Base-by-base conservation (phyloP, 306 rosid genomes). In the Prunus padus region DNA sequence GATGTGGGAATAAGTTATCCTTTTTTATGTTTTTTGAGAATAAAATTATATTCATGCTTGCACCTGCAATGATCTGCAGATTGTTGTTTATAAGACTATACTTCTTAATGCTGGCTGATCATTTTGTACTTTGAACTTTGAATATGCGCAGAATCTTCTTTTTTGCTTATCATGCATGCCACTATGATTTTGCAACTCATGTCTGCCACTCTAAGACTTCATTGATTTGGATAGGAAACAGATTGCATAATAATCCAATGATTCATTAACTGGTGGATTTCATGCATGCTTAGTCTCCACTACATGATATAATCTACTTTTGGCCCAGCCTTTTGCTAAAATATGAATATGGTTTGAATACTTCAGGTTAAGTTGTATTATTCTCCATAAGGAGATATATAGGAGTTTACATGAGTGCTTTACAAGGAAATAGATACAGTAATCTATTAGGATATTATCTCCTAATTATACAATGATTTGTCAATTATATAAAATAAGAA, bases 181-280 rank as follows among this genome's bases (percentile, higher is more conserved):
- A 20, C 23, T 25, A 19, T 22, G 77, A 65, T 54, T 64, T 78
- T 72, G 67, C 82, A 64, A 45, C 26, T 67, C 56, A 18, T 70
- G 74, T 52, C 75, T 67, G 37, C 79, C 71, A 69, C 64, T 46
- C 1, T 2, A 68, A 65, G 65, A 77, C 69, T 67, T 56, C 20
- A 73, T 8, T 72, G 44, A 16, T 25, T 23, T 73, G 56, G 23
- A 73, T 16, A 0, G 8, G 45, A 44, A 23, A 46, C 37, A 44
- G 57, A 42, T 26, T 71, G 20, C 81, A 49, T 81, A 64, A 40
- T 83, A 56, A 68, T 61, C 47, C 49, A 11, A 49, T 60, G 52
- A 13, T 56, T 79, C 88, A 78, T 55, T 49, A 67, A 60, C 31
- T 79, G 75, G 89, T 84, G 92, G 90, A 76, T 2, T 37, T 12